phyloP scores from a whole-genome alignment of 495 filamentous ascomycete species.

The Emericellopsis terricola region DNA sequence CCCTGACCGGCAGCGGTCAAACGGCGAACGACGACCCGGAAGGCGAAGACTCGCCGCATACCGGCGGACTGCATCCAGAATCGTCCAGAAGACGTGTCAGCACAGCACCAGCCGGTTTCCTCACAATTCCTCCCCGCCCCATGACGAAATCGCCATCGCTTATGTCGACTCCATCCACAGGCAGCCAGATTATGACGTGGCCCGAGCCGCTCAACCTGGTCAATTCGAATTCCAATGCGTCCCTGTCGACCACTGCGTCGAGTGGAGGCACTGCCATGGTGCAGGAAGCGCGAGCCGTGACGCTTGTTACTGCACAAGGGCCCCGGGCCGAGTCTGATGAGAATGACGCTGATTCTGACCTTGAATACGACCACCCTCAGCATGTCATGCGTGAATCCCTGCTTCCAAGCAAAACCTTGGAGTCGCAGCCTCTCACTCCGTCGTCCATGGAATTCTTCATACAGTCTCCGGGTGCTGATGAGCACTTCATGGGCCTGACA shows the following conservation, averaged over 20 bases:
- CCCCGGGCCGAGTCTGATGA: constrained; percentile 2
- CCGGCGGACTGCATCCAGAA: too few species aligned
- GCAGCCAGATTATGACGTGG: too few species aligned
- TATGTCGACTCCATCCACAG: background rate
- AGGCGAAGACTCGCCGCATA: too few species aligned
- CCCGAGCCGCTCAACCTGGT: too few species aligned
- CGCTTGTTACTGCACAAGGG: constrained; percentile 4
- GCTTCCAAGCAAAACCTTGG: too few species aligned
- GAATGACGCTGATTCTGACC: background rate
- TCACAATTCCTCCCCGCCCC: constrained; percentile 7
- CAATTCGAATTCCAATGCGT: too few species aligned
- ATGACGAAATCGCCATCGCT: constrained; percentile 1
- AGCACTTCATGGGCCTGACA: constrained; percentile 67
- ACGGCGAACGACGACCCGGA: too few species aligned
- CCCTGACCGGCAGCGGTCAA: too few species aligned
- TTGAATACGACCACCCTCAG: constrained; percentile 2
- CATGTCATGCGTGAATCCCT: constrained; percentile 6
- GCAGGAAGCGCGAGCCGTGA: constrained; percentile 4
- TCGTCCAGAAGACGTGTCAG: constrained; percentile 6
- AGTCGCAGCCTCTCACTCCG: constrained; percentile 29
- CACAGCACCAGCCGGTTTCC: constrained; percentile 4
- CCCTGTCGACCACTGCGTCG: too few species aligned
- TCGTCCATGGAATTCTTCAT: constrained; percentile 23
- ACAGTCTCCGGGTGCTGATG: constrained; percentile 10
- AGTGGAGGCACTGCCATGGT: too few species aligned